Base-by-base conservation (phyloP, 768 basidiomycete species). In the Tylopilus felleus region DNA sequence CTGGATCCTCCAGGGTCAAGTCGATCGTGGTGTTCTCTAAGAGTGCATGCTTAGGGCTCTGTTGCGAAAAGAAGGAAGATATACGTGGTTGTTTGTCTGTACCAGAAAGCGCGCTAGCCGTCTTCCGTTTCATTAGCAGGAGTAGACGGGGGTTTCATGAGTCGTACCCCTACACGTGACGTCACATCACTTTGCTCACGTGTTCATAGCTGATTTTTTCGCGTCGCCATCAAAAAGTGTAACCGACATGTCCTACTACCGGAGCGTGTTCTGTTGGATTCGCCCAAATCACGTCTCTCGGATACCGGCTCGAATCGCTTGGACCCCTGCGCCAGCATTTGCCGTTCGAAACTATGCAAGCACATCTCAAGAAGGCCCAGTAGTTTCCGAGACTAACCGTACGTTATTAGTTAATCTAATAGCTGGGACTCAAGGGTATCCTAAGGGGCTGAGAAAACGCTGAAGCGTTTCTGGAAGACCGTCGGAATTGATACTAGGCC, bases 381-480 rank as follows among this genome's bases (percentile, higher is more conserved):
- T 74, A 5, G 66, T 77, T 36, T 81, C 86, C 1, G 82, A 82
- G 57, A 86, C 85, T 17, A 86, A 86, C 61, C 85, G 86, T 87
- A 70, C 57, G 76, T 70, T 27, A 31, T 38, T 7, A 52, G 41
- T 46, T 27, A 8, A 43, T 38, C 31, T 46, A 6, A 12, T 41
- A 12, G 42, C 46, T 13, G 28, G 17, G 25, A n/a, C 53, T 60
- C 16, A 58, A 42, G 21, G 45, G 29, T 49, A 45, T 55, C 8
- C 62, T 3, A 50, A 97, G 94, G 88, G 56, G 93, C 91, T 12
- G 92, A 97, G 71, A 81, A 83, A 36, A 89, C 91, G 2, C 75
- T 91, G 70, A 87, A 88, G 60, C 78, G 97, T 23, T 98, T 98
- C 68, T 99, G 97, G 97, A 94, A 93, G 66, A 81, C 80, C 0